Conservation (phyloP, 2,329 filamentous ascomycete genomes). For the Elsinoe perseae region DNA sequence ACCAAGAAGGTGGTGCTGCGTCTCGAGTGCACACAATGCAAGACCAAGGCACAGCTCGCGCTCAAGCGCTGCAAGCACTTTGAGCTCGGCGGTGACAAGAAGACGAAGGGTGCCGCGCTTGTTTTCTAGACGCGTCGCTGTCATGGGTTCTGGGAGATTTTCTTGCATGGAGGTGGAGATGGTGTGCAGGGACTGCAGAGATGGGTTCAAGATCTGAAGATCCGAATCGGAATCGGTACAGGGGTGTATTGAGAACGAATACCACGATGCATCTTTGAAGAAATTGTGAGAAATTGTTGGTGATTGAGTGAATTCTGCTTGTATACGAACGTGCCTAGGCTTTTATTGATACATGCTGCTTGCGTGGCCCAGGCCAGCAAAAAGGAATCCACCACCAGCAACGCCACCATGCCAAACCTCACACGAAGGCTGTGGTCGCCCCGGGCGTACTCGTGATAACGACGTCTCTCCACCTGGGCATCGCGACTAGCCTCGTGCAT, state of each 20-base stretch:
- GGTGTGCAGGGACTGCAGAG: not conserved
- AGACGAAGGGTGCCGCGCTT: constrained; percentile 99
- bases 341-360: constrained; percentile 1
- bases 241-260: constrained; percentile 12
- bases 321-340: not conserved
- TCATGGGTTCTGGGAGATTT: not conserved
- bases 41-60: constrained; percentile 94
- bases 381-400: not conserved
- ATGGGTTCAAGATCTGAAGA: not conserved
- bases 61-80: constrained; percentile 99
- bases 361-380: not conserved
- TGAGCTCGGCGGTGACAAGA: constrained; percentile 99
- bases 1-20: constrained; percentile 99
- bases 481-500: constrained; percentile 36
- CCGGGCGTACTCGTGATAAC: not conserved
- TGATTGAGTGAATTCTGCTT: not conserved
- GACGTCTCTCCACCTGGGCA: not conserved
- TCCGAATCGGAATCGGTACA: not conserved
- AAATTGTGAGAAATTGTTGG: not conserved
- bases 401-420: not conserved
- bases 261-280: constrained; percentile 14
- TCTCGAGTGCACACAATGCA: constrained; percentile 95
- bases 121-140: constrained; percentile 73
- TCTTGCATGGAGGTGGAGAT: not conserved
- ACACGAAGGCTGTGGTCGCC: not conserved